Percentiles rank a stretch among this genome's conserved stretches.
phyloP scores from a whole-genome alignment of 108 stramenopile genomes.

The Stephanodiscus triporus region DNA sequence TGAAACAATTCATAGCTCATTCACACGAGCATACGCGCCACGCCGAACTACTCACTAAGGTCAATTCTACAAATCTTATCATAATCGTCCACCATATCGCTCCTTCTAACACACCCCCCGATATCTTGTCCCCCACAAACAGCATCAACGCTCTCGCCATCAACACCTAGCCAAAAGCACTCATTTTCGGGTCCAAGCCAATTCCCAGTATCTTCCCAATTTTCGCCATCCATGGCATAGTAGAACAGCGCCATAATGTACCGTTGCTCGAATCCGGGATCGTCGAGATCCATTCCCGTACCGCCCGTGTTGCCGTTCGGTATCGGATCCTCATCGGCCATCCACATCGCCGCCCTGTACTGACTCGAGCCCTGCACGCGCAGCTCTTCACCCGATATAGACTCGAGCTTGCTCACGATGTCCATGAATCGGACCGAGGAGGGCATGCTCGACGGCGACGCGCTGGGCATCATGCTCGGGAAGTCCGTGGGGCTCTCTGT shows the following conservation, averaged over 20 bases:
- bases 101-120: constrained; percentile 31
- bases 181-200: constrained; percentile 30
- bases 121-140: constrained; percentile 20
- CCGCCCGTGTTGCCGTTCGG: not conserved
- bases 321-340: constrained; percentile 34
- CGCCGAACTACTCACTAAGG: constrained; percentile 9
- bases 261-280: constrained; percentile 53
- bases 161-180: constrained; percentile 43
- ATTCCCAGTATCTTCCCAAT: constrained; percentile 29
- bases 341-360: constrained; percentile 54
- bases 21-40: not conserved
- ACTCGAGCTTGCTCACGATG: constrained; percentile 12
- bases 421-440: constrained; percentile 22
- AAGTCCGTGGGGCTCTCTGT: constrained; percentile 27
- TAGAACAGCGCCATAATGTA: constrained; percentile 56
- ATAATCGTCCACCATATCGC: constrained; percentile 30
- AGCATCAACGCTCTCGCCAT: constrained; percentile 18
- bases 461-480: constrained; percentile 32
- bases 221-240: constrained; percentile 52
- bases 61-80: constrained; percentile 41
- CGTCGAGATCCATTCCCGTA: constrained; percentile 7
- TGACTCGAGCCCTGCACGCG: constrained; percentile 35
- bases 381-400: constrained; percentile 25
- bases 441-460: constrained; percentile 18
- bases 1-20: not conserved